Evolutionary conservation across 306 rosid genomes (phyloP).

Genomic region (Vicia sativa): DNA sequence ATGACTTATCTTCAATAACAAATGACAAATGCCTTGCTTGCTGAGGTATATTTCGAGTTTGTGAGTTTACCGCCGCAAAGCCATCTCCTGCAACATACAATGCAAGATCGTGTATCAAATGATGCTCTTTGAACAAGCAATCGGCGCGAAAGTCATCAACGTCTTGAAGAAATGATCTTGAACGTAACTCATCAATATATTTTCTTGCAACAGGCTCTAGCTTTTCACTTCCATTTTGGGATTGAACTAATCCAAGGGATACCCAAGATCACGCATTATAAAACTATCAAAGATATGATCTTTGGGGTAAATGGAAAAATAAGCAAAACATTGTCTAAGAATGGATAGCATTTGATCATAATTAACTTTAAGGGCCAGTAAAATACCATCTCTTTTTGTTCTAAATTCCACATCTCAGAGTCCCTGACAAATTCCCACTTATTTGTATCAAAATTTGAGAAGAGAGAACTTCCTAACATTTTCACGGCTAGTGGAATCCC

Average conservation of each 20-base stretch:
- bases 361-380: neutral
- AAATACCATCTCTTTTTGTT: neutral
- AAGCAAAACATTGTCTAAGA: slow-evolving; percentile 7
- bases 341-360: neutral
- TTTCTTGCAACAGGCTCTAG: neutral
- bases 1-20: neutral
- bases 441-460: neutral
- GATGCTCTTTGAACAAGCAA: neutral
- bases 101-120: neutral
- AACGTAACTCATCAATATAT: slow-evolving; percentile 25
- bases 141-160: neutral
- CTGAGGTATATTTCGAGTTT: neutral
- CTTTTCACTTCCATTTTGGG: neutral
- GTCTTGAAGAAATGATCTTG: slow-evolving; percentile 44
- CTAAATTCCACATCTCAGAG: neutral
- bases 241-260: neutral
- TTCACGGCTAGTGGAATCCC: neutral
- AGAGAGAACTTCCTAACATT: neutral
- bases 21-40: neutral
- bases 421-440: neutral
- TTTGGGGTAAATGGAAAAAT: slow-evolving; percentile 22
- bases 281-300: neutral
- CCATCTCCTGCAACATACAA: neutral
- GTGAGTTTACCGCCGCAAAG: neutral
- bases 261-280: neutral